Evolutionary conservation across 2,329 filamentous ascomycete genomes (phyloP), one percentile per base, ranked within the genome.

Genomic region (Plectosphaerella cucumerina): DNA sequence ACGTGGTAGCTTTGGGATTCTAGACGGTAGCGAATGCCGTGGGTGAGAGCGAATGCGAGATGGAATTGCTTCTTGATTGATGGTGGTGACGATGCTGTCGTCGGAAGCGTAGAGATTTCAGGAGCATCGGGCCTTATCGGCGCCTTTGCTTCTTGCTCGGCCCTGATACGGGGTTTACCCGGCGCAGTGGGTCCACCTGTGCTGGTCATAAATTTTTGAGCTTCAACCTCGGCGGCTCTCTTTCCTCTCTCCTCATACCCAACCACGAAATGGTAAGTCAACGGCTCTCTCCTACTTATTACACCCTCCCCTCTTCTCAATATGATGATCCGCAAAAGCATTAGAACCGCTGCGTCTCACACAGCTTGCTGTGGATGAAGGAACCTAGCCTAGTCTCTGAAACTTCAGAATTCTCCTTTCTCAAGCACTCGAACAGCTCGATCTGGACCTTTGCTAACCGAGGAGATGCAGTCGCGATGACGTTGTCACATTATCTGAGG

Each of bases 311-410:
- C 8, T 18, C 21, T 42, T 42, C 23, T 44, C 26, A 4, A 31
- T 31, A 68, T 75, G 72, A 75, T 75, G 70, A 73, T 56, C 49
- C 54, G 50, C 56, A 58, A 31, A 31, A 59, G 55, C 55, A 54
- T 73, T 70, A 75, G 72, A 74, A 75, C 72, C 72, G 72, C 72
- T 75, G 72, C 72, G 72, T 71, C 72, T 73, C 70, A 75, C 68
- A 65, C 69, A 65, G 70, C 65, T 67, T 65, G 65, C 68, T 69
- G 70, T 68, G 69, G 42, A 56, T 73, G 72, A 74, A 70, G 48
- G 64, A 67, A 50, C 72, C 63, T 59, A 62, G 67, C 70, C 71
- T 63, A 65, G 62, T 60, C 42, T 60, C 70, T 73, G 70, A 73
- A 37, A 50, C 42, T 31, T 9, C n/a, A 18, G 23, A 49, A 33